phyloP scores from a whole-genome alignment of 1,139 yeast species.

The Hemisphaericaspora xylanilytica region DNA sequence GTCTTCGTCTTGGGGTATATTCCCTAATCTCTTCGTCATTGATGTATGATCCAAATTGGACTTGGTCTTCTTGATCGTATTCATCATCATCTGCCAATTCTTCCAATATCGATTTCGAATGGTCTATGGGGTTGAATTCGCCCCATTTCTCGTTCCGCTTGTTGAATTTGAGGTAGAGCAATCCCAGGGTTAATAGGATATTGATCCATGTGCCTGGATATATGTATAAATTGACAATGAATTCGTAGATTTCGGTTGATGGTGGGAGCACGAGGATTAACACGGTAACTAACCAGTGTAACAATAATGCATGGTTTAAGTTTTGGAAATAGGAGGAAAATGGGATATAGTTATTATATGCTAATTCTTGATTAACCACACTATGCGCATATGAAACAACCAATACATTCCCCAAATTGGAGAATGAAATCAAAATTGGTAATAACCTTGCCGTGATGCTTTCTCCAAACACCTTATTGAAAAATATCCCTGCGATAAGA shows the following conservation, averaged over 20 bases:
- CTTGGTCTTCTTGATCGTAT: conserved; percentile 5
- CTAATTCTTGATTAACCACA: conserved; percentile 72
- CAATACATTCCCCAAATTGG: conserved; percentile 76
- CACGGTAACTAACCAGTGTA: conserved; percentile 51
- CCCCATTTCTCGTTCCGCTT: conserved; percentile 33
- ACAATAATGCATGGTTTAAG: conserved; percentile 41
- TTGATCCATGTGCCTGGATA: conserved; percentile 56
- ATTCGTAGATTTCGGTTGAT: conserved; percentile 46
- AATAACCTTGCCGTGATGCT: conserved; percentile 59
- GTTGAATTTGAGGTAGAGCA: conserved; percentile 38
- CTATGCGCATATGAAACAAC: conserved; percentile 79
- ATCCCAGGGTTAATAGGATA: conserved; percentile 39
- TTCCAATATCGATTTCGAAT: conserved; percentile 4
- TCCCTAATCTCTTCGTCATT: conserved; percentile 10
- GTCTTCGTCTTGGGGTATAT: conserved; percentile 9
- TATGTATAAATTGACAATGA: conserved; percentile 47
- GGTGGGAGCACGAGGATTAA: conserved; percentile 47
- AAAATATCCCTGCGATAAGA: conserved; percentile 71
- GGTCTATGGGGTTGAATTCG: conserved; percentile 17
- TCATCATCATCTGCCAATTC: conserved; percentile 4
- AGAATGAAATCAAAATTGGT: conserved; percentile 70
- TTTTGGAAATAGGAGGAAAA: conserved; percentile 57
- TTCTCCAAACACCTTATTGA: conserved; percentile 69
- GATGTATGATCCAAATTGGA: conserved; percentile 2
- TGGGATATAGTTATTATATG: conserved; percentile 70